Conservation (phyloP, 495 filamentous ascomycete genomes). For the Podospora comata region DNA sequence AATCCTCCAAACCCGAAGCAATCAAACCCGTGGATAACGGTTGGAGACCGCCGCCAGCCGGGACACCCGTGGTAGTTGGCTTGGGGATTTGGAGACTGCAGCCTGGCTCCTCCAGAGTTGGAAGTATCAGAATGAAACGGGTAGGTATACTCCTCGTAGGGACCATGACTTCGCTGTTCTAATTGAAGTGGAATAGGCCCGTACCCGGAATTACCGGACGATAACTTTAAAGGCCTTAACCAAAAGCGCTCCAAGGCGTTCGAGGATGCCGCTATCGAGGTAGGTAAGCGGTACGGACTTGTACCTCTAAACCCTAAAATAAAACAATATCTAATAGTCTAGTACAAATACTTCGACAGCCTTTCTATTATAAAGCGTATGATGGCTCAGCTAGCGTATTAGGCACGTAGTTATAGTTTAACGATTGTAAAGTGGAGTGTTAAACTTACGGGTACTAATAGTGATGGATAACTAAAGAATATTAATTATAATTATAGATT, state of each 20-base stretch:
- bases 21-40: background rate
- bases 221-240: background rate
- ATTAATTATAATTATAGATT: background rate
- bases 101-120: background rate
- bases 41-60: background rate
- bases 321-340: background rate
- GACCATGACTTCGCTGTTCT: background rate
- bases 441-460: background rate
- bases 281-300: background rate
- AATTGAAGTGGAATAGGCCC: background rate
- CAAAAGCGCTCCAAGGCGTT: constrained; percentile 1
- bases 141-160: background rate
- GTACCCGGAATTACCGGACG: background rate
- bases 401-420: background rate
- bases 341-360: background rate
- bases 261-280: background rate
- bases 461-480: background rate
- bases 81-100: constrained; percentile 1
- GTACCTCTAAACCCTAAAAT: background rate
- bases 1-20: background rate
- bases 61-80: background rate
- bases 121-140: constrained; percentile 4
- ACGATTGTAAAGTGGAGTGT: constrained; percentile 4
- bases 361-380: background rate
- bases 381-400: background rate